phyloP scores from a whole-genome alignment of 768 basidiomycete species.

The Glaciozyma antarctica region DNA sequence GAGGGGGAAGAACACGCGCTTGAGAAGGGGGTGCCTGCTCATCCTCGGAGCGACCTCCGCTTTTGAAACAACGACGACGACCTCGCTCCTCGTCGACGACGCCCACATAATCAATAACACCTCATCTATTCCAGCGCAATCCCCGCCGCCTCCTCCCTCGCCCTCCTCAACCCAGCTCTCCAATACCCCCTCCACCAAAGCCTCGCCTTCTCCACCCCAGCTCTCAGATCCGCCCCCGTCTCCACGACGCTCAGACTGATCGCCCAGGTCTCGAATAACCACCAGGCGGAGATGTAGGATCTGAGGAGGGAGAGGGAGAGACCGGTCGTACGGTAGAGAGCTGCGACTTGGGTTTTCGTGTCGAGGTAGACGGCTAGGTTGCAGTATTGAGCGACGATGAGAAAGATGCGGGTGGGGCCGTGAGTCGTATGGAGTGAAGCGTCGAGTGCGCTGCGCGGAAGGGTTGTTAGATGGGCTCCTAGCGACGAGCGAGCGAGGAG shows the following conservation, averaged over 20 bases:
- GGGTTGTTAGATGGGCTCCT: not conserved
- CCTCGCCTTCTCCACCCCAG: slow-evolving; percentile 34
- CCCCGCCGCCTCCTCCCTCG: slow-evolving; percentile 2
- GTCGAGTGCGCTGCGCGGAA: slow-evolving; percentile 28
- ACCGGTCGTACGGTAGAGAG: not conserved
- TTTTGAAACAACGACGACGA: too few species aligned
- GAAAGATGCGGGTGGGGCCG: slow-evolving; percentile 66
- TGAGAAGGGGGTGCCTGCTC: too few species aligned
- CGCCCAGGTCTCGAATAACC: slow-evolving; percentile 31
- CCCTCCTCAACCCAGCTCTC: slow-evolving; percentile 29
- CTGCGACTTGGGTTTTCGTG: slow-evolving; percentile 37
- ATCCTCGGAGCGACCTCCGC: too few species aligned
- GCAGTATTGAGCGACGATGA: slow-evolving; percentile 69
- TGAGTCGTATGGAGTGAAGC: slow-evolving; percentile 69
- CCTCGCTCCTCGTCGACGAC: too few species aligned
- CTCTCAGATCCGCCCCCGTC: slow-evolving; percentile 33
- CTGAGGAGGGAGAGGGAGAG: not conserved
- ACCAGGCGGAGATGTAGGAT: slow-evolving; percentile 26
- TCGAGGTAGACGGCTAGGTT: slow-evolving; percentile 37
- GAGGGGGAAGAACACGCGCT: too few species aligned
- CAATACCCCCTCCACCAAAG: slow-evolving; percentile 37
- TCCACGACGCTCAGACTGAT: slow-evolving; percentile 5
- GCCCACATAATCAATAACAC: too few species aligned
- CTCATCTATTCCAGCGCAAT: too few species aligned
- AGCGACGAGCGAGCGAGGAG: not conserved